phyloP scores from a whole-genome alignment of 2,329 filamentous ascomycete genomes.

The Microsporum canis region DNA sequence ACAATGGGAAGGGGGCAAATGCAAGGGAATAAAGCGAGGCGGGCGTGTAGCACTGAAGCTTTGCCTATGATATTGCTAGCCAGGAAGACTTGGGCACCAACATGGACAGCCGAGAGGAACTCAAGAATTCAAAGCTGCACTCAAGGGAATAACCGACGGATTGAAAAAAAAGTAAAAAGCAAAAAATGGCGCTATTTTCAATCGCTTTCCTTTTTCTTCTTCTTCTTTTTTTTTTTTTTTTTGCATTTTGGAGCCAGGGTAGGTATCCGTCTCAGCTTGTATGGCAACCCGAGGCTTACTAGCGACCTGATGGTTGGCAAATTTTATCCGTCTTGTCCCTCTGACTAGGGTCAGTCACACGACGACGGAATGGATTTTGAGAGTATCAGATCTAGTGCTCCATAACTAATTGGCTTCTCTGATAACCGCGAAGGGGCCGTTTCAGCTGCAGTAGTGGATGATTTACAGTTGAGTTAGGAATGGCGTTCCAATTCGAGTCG shows the following conservation, averaged over 20 bases:
- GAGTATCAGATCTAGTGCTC: not conserved
- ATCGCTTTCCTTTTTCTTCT: not conserved
- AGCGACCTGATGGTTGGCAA: not conserved
- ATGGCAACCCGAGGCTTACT: not conserved
- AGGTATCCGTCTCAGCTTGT: not conserved
- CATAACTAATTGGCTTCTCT: not conserved
- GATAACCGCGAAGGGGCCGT: not conserved
- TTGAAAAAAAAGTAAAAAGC: not conserved
- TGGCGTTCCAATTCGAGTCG: not conserved
- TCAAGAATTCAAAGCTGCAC: not conserved
- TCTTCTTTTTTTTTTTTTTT: not conserved
- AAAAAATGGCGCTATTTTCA: not conserved
- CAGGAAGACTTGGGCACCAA: constrained; percentile 2
- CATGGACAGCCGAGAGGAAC: not conserved
- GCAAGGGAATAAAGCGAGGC: not conserved
- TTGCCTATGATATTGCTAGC: not conserved
- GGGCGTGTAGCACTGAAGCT: not conserved
- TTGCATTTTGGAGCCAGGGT: not conserved
- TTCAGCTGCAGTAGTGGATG: not conserved
- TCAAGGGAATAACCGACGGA: constrained; percentile 1
- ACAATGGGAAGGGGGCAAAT: not conserved
- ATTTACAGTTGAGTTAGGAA: not conserved
- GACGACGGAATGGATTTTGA: constrained; percentile 1
- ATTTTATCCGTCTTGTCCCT: not conserved
- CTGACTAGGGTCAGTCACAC: constrained; percentile 4